Conservation (phyloP, 495 filamentous ascomycete species). For the Xeromyces bisporus region DNA sequence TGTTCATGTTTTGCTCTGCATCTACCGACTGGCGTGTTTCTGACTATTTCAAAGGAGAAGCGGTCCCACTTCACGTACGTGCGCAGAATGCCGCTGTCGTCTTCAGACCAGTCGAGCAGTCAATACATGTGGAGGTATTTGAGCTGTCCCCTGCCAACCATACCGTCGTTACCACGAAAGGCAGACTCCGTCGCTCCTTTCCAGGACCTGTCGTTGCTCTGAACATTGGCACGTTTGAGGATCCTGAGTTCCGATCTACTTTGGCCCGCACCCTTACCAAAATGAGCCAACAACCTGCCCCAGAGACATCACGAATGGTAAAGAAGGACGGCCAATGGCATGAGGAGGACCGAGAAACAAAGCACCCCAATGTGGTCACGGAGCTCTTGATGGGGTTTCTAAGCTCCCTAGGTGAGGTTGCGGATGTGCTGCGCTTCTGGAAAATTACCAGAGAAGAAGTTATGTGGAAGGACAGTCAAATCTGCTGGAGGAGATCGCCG, state of each 20-base stretch:
- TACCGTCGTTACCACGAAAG: conserved; percentile 27
- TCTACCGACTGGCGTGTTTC: background rate
- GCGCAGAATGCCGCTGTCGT: conserved; percentile 45
- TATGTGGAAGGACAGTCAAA: conserved; percentile 20
- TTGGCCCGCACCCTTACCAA: conserved; percentile 24
- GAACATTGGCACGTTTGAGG: conserved; percentile 10
- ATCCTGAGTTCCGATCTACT: conserved; percentile 17
- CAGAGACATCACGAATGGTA: conserved; percentile 18
- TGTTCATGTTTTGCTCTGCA: background rate
- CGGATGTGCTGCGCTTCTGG: conserved; percentile 16
- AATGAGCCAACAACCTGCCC: conserved; percentile 25
- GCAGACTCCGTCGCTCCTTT: conserved; percentile 37
- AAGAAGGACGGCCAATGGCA: conserved; percentile 22
- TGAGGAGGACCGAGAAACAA: conserved; percentile 37
- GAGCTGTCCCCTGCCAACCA: conserved; percentile 36
- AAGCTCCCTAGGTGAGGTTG: conserved; percentile 18
- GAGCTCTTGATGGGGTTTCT: conserved; percentile 35
- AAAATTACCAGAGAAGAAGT: conserved; percentile 49
- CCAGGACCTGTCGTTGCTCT: conserved; percentile 34
- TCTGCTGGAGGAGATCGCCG: conserved; percentile 40
- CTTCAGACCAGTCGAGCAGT: conserved; percentile 15
- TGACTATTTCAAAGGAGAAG: background rate
- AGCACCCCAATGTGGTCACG: conserved; percentile 36
- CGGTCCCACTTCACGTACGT: conserved; percentile 28
- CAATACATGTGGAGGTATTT: conserved; percentile 34